Evolutionary conservation across 176 grass and related monocot species (phyloP), one percentile per base, ranked within the genome.

Genomic region (Triticum monococcum): DNA sequence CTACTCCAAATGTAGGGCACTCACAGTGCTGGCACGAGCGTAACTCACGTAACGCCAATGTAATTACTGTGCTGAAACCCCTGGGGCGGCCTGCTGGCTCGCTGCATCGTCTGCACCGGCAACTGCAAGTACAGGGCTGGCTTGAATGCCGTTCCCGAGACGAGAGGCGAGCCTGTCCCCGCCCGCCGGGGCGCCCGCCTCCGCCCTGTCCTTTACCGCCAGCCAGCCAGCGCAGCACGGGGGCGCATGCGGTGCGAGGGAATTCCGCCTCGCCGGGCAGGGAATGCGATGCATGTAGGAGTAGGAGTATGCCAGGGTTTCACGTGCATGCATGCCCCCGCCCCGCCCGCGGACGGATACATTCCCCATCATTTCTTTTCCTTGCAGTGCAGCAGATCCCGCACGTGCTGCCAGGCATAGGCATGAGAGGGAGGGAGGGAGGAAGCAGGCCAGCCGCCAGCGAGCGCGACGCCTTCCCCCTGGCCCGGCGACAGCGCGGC

Each of bases 61-160:
- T 12, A 45, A 45, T 45, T 45, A 45, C 43, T 45, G 43, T 12
- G 43, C 43, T 45, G 43, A 45, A 45, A 45, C 43, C 43, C 43
- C 43, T 45, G 43, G 46, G 48, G 1, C 48, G 48, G 48, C 79
- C 26, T 68, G n/a, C 86, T 56, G 17, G 52, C 52, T 56, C 52
- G 17, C 52, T 56, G 54, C 54, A 57, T 25, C 70, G 26, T 24
- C 70, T 68, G 23, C 86, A 5, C 41, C 33, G 16, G 36, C 80
- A 83, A 80, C 33, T 4, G 36, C 80, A 83, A 80, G 75, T 84
- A 82, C 74, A 88, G 7, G 10, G n/a, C 85, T 3, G 70, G n/a
- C 80, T 69, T 75, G 62, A 45, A 37, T 68, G 52, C 66, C 81
- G 63, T 84, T 83, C 13, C 64, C 22, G 54, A 72, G 65, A 69